phyloP scores from a whole-genome alignment of 2,329 filamentous ascomycete genomes.

The Sordariomycetes sp. region DNA sequence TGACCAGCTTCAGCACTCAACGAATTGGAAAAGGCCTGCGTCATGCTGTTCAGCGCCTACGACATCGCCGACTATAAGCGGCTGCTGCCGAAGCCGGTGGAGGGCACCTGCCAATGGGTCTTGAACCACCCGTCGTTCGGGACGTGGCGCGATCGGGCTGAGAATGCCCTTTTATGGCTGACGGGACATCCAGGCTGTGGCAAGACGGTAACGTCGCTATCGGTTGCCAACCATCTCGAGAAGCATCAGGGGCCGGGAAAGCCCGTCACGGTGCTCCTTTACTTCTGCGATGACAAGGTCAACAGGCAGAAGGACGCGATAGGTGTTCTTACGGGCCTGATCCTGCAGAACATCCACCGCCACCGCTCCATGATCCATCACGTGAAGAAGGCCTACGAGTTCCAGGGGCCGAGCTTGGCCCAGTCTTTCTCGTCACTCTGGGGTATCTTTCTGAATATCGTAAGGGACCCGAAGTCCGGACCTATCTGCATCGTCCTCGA shows the following conservation, averaged over 20 bases:
- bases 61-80: conserved; percentile 18
- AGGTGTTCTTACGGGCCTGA: conserved; percentile 21
- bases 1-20: conserved; percentile 16
- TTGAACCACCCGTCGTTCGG: conserved; percentile 15
- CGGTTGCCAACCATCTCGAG: conserved; percentile 18
- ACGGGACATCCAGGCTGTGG: conserved; percentile 24
- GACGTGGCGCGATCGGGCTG: conserved; percentile 16
- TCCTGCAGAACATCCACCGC: conserved; percentile 20
- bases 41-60: conserved; percentile 18
- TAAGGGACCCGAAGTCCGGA: conserved; percentile 16
- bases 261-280: conserved; percentile 15
- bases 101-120: conserved; percentile 26
- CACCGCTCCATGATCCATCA: conserved; percentile 20
- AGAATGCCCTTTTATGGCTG: conserved; percentile 21
- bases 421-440: conserved; percentile 22
- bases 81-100: conserved; percentile 15
- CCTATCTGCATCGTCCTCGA: conserved; percentile 21
- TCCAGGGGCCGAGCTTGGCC: conserved; percentile 17
- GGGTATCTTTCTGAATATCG: conserved; percentile 20
- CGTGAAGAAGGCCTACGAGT: conserved; percentile 17
- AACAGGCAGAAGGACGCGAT: conserved; percentile 21
- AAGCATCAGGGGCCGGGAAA: conserved; percentile 1
- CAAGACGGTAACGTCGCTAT: conserved; percentile 23
- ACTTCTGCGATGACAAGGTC: conserved; percentile 22
- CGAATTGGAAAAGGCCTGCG: conserved; percentile 19